Evolutionary conservation across 129 eudicot genomes (phyloP).

Genomic region (Saposhnikovia divaricata): DNA sequence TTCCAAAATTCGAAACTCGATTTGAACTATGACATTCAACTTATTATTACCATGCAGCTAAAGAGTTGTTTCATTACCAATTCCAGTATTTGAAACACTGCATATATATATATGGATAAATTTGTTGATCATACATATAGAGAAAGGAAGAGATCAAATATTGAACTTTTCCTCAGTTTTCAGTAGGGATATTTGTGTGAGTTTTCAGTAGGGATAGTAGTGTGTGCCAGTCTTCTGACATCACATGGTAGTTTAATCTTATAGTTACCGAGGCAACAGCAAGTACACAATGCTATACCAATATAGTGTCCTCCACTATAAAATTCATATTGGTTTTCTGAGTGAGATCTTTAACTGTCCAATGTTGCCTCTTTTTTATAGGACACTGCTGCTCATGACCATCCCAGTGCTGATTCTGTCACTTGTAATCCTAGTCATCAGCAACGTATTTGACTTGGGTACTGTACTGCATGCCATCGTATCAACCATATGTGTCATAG

Average conservation of each 20-base stretch:
- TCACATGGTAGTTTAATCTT: background rate
- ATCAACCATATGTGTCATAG: conserved; percentile 65
- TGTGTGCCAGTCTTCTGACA: too few species aligned
- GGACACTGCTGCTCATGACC: conserved; percentile 60
- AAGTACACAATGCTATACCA: background rate
- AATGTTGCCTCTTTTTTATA: background rate
- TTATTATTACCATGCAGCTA: background rate
- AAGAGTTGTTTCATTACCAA: background rate
- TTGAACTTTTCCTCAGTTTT: too few species aligned
- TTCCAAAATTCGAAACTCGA: background rate
- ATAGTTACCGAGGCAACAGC: background rate
- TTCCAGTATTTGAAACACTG: background rate
- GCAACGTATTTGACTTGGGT: conserved; percentile 41
- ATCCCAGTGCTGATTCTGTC: conserved; percentile 48
- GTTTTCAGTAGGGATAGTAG: background rate
- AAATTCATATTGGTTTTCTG: background rate
- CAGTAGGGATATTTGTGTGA: too few species aligned
- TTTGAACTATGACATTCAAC: background rate
- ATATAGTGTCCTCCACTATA: background rate
- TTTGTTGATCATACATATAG: too few species aligned
- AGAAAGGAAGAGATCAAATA: too few species aligned
- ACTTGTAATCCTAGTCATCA: conserved; percentile 54
- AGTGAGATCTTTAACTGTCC: background rate
- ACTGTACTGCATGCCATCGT: conserved; percentile 48
- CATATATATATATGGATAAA: background rate